Evolutionary conservation across 345 rosid species (phyloP).

Genomic region (Gossypium arboreum): DNA sequence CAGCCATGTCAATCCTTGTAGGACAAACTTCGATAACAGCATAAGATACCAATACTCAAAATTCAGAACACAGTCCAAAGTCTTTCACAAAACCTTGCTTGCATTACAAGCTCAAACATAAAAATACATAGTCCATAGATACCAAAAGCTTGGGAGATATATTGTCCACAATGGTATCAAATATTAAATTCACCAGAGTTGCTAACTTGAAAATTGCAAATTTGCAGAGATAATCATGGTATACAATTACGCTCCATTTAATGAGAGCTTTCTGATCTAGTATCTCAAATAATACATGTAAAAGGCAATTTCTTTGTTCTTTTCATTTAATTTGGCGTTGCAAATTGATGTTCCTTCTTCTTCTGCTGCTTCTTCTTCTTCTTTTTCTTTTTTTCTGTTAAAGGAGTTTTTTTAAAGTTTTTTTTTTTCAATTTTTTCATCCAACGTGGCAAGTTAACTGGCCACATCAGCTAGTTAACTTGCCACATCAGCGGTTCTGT

Average conservation of each 20-base stretch:
- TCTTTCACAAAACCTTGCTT: constrained; percentile 7
- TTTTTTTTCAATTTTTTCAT: no score
- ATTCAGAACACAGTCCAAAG: not conserved
- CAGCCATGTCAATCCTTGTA: constrained; percentile 95
- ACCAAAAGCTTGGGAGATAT: not conserved
- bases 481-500: no score
- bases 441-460: no score
- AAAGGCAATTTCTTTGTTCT: not conserved
- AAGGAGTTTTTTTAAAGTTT: no score
- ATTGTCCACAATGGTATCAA: not conserved
- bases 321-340: no score
- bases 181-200: not conserved
- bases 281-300: not conserved
- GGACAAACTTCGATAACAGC: constrained; percentile 4
- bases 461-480: no score
- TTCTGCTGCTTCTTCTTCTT: no score
- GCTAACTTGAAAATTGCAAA: not conserved
- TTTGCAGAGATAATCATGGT: not conserved
- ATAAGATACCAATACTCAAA: constrained; percentile 14
- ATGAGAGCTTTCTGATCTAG: not conserved
- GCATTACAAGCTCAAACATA: not conserved
- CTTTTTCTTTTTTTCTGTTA: no score
- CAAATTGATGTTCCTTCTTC: not conserved
- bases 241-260: not conserved
- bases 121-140: not conserved